phyloP scores from a whole-genome alignment of 1,139 yeast genomes.

The Chernovozyma aurita region DNA sequence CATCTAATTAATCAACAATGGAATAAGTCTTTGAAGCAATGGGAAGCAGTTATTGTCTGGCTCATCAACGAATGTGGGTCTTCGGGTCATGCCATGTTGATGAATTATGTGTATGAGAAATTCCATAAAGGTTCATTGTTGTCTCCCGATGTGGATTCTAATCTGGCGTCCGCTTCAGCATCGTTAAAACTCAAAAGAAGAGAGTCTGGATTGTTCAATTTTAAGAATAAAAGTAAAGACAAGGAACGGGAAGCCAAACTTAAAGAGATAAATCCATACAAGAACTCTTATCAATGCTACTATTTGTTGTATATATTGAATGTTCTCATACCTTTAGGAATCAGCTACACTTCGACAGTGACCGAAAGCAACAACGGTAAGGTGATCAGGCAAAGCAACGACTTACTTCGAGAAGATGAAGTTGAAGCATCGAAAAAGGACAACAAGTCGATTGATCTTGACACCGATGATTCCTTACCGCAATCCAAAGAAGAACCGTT shows the following conservation, averaged over 20 bases:
- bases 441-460: background rate
- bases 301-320: slow-evolving; percentile 30
- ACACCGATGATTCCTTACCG: slow-evolving; percentile 6
- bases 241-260: slow-evolving; percentile 15
- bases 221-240: slow-evolving; percentile 18
- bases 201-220: slow-evolving; percentile 26
- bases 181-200: slow-evolving; percentile 16
- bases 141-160: slow-evolving; percentile 8
- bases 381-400: slow-evolving; percentile 10
- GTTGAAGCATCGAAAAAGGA: background rate
- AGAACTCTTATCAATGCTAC: slow-evolving; percentile 33
- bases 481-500: slow-evolving; percentile 18
- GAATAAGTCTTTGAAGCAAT: slow-evolving; percentile 28
- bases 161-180: slow-evolving; percentile 5
- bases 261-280: slow-evolving; percentile 24
- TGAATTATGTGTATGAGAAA: slow-evolving; percentile 27
- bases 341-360: slow-evolving; percentile 18
- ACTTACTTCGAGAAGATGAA: background rate
- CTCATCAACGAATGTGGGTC: slow-evolving; percentile 38
- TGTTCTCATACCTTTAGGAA: slow-evolving; percentile 34
- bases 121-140: slow-evolving; percentile 15
- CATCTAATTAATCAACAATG: slow-evolving; percentile 35
- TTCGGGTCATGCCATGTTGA: slow-evolving; percentile 34
- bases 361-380: slow-evolving; percentile 4
- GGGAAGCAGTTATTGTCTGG: slow-evolving; percentile 28